Base-by-base conservation (phyloP, 2,329 filamentous ascomycete species). In the Verticillium zaregamsianum region DNA sequence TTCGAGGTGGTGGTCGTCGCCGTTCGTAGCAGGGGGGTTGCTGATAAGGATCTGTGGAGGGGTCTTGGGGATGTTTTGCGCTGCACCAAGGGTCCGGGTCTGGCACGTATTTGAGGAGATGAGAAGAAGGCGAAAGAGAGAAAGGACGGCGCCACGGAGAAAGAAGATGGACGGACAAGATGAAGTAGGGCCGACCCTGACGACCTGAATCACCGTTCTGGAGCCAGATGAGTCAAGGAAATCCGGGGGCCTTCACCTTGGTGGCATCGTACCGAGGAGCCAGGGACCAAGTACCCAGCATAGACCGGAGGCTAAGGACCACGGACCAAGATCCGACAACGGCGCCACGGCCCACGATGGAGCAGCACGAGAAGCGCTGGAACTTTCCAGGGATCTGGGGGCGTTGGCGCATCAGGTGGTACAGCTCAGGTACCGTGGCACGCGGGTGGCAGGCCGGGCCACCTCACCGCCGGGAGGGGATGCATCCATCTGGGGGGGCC, bases 151-250 rank as follows among this genome's bases (percentile, higher is more conserved):
- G 11, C 54, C 14, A 15, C 28, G 54, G 14, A 32, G 28, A 17
- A 55, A 25, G 52, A 32, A 55, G 52, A 55, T 7, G 11, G n/a
- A n/a, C 9, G 12, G 4, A 28, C 8, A 9, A 17, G 33, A 23
- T 57, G 31, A 37, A 35, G 55, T 57, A 57, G 55, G 55, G 55
- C 55, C 55, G 55, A 23, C 55, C 55, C 55, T 57, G 55, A 11
- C 14, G 31, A 25, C 55, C 28, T 35, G 55, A 57, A 57, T 57
- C 55, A 35, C 31, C 20, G 55, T 20, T 37, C 31, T 57, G 32
- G 55, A 23, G 32, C 25, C 23, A 40, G 40, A 65, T 64, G 64
- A 65, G 64, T 65, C 64, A 65, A 65, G 64, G 62, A 64, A 65
- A 65, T 60, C 62, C 55, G 63, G 63, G 59, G 62, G 59, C 54